Evolutionary conservation across 1,284 basidiomycete genomes (phyloP).

Genomic region (Ceratobasidium sp.): DNA sequence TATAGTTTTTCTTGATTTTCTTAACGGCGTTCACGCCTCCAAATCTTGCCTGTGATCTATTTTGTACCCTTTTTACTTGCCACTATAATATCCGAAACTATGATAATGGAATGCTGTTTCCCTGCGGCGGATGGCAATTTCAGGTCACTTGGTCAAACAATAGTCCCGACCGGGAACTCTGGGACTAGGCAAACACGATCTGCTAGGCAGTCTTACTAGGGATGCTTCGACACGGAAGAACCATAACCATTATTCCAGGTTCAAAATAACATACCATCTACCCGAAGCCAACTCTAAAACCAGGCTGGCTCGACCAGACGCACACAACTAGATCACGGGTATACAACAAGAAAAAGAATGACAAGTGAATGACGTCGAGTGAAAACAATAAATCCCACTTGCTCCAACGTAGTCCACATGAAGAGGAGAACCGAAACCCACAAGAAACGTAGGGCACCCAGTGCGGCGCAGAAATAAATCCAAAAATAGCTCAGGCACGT

Average conservation of each 20-base stretch:
- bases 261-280: conserved; percentile 16
- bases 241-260: conserved; percentile 3
- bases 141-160: not conserved
- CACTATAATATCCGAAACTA: not conserved
- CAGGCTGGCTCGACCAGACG: conserved; percentile 15
- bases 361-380: conserved; percentile 24
- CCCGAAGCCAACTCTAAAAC: conserved; percentile 12
- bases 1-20: not conserved
- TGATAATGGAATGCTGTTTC: not conserved
- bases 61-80: not conserved
- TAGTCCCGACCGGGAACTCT: no score
- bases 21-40: not conserved
- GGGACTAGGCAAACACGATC: no score
- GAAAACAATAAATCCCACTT: conserved; percentile 17
- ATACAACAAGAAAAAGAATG: conserved; percentile 31
- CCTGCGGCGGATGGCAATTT: no score
- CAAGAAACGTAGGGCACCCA: not conserved
- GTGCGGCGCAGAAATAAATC: conserved; percentile 11
- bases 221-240: not conserved
- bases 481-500: not conserved
- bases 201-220: no score
- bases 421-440: conserved; percentile 9
- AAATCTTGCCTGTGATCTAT: not conserved
- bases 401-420: conserved; percentile 18
- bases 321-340: conserved; percentile 15